These are phyloP conservation scores for Rutstroemia sp. DNA, from an alignment of 2,329 filamentous ascomycete species.

Conservation along the genomic window DNA sequence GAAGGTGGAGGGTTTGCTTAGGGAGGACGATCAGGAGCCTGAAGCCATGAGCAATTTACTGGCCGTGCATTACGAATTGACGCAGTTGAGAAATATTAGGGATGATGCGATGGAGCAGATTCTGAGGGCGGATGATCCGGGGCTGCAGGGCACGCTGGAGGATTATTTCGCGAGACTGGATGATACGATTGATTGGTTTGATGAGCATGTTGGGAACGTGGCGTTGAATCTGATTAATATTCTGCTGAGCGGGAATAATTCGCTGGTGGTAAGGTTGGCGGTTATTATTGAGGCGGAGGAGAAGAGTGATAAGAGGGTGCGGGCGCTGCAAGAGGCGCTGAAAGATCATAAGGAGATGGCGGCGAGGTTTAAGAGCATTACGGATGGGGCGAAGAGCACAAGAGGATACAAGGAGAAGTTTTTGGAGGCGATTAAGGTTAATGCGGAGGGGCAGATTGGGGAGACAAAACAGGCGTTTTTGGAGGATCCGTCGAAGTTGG, in stretches of 20 bases:
- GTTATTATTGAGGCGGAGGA: slow-evolving; percentile 93
- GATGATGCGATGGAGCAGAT: slow-evolving; percentile 98
- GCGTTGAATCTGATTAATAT: slow-evolving; percentile 86
- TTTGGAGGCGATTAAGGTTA: slow-evolving; percentile 58
- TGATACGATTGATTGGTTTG: slow-evolving; percentile 86
- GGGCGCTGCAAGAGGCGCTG: slow-evolving; percentile 87
- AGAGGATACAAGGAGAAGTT: slow-evolving; percentile 98
- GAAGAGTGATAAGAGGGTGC: slow-evolving; percentile 87
- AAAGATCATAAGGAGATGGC: slow-evolving; percentile 95
- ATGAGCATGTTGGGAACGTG: slow-evolving; percentile 84
- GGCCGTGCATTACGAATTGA: slow-evolving; percentile 85
- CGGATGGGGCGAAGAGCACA: slow-evolving; percentile 82
- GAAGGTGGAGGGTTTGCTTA: slow-evolving; percentile 69
- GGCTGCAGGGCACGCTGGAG: slow-evolving; percentile 73
- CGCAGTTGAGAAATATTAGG: slow-evolving; percentile 82
- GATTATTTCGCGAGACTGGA: slow-evolving; percentile 87
- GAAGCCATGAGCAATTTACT: slow-evolving; percentile 91
- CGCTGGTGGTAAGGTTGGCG: slow-evolving; percentile 83
- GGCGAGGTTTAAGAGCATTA: slow-evolving; percentile 88
- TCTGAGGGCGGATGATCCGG: slow-evolving; percentile 62
- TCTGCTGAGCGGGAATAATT: slow-evolving; percentile 78
- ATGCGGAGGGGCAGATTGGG: slow-evolving; percentile 54
- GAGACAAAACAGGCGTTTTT: slow-evolving; percentile 63
- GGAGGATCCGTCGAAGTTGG: slow-evolving; percentile 72
- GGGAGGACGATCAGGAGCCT: slow-evolving; percentile 74